These are phyloP conservation scores for Lophiotrema nucula DNA, from an alignment of 495 filamentous ascomycete genomes.

Conservation along the genomic window DNA sequence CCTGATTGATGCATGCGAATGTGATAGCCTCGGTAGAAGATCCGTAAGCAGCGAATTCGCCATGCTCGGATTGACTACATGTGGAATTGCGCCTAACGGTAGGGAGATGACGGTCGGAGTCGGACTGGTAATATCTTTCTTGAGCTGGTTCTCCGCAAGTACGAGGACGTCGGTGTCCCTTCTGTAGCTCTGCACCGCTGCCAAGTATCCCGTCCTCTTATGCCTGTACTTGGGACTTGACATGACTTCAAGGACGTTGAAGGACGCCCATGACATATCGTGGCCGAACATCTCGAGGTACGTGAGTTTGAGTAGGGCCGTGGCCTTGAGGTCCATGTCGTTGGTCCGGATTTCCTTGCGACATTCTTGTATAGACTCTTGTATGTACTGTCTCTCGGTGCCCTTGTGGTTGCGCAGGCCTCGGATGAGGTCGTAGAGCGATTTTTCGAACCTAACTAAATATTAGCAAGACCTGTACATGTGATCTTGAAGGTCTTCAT, in stretches of 20 bases:
- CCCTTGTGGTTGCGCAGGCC: conserved; percentile 92
- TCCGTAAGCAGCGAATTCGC: conserved; percentile 85
- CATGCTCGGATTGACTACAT: conserved; percentile 86
- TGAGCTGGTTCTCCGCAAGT: conserved; percentile 93
- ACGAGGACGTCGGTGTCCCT: conserved; percentile 95
- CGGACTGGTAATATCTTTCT: conserved; percentile 88
- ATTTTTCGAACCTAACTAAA: conserved; percentile 88
- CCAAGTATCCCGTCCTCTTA: conserved; percentile 94
- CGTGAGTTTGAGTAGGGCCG: conserved; percentile 87
- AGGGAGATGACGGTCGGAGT: conserved; percentile 73
- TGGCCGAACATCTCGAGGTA: conserved; percentile 99
- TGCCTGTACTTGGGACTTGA: conserved; percentile 89
- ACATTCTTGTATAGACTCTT: conserved; percentile 89
- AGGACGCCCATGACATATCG: conserved; percentile 99
- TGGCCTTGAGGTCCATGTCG: conserved; percentile 97
- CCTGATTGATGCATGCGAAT: conserved; percentile 76
- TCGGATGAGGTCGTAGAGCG: conserved; percentile 96
- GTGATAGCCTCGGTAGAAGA: conserved; percentile 78
- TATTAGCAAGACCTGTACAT: background rate
- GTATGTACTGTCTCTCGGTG: conserved; percentile 88
- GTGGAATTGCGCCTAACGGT: conserved; percentile 82
- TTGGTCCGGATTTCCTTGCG: conserved; percentile 82
- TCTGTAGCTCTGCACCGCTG: conserved; percentile 91
- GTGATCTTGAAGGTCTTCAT: background rate
- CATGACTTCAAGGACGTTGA: conserved; percentile 98